These are phyloP conservation scores for Chlamydomonas incerta DNA, from an alignment of 139 green algal species.

Conservation along the genomic window DNA sequence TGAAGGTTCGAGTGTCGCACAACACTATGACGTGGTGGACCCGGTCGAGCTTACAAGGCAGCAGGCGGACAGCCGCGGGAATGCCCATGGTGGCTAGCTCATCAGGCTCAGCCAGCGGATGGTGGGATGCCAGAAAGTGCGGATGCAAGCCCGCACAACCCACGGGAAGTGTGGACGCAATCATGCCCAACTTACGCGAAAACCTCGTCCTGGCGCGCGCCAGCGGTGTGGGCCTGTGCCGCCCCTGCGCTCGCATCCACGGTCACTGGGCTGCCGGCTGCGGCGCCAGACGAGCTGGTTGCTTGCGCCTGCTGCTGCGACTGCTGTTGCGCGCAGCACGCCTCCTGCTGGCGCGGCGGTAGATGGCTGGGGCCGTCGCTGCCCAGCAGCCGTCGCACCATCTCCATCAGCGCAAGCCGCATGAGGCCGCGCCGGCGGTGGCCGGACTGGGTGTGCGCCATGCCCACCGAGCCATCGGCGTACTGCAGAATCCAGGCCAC, in stretches of 20 bases:
- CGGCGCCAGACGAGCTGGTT: no score
- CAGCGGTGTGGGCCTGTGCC: not conserved
- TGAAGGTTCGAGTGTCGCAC: no score
- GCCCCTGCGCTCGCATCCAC: no score
- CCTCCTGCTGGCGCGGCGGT: no score
- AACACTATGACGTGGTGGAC: no score
- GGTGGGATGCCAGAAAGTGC: not conserved
- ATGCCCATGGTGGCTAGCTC: not conserved
- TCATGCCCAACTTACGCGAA: slow-evolving; percentile 11
- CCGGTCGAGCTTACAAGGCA: not conserved
- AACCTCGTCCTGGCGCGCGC: not conserved
- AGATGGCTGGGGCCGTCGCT: not conserved
- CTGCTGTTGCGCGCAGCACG: no score
- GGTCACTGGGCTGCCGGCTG: no score
- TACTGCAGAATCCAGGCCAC: slow-evolving; percentile 43
- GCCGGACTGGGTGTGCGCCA: slow-evolving; percentile 33
- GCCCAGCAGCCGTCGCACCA: not conserved
- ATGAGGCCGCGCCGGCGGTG: slow-evolving; percentile 35
- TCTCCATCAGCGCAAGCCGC: not conserved
- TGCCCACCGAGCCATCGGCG: slow-evolving; percentile 25
- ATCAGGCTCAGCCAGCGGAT: not conserved
- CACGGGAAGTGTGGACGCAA: not conserved
- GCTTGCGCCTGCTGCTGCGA: no score
- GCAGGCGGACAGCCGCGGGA: no score
- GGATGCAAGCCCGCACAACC: not conserved